Conservation (phyloP, 768 basidiomycete species). For the Boletus bicolor region DNA sequence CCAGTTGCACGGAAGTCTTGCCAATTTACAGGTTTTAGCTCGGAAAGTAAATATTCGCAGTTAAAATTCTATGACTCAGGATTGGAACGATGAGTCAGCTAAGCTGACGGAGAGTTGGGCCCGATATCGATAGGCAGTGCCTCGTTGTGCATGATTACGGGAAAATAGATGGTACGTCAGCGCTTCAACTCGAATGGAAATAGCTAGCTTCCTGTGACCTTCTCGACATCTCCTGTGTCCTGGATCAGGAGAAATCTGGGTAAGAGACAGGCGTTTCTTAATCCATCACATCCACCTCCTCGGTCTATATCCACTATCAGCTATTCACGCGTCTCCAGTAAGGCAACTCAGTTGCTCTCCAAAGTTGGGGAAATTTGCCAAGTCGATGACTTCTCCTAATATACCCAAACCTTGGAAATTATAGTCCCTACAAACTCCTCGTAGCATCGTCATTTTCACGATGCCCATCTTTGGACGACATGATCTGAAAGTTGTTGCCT, state of each 20-base stretch:
- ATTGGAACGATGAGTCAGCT: not conserved
- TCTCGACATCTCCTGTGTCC: constrained; percentile 10
- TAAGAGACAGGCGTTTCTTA: constrained; percentile 1
- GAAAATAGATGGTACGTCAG: constrained; percentile 1
- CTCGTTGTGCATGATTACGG: constrained; percentile 4
- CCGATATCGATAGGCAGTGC: not conserved
- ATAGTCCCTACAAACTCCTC: constrained; percentile 20
- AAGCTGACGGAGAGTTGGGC: not conserved
- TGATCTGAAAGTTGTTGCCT: constrained; percentile 10
- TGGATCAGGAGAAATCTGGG: constrained; percentile 6
- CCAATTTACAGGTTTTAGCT: not conserved
- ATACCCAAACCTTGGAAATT: constrained; percentile 9
- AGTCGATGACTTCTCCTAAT: constrained; percentile 1
- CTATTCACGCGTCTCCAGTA: constrained; percentile 9
- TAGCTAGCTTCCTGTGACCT: constrained; percentile 1
- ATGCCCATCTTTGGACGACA: constrained; percentile 10
- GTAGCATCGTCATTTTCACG: constrained; percentile 4
- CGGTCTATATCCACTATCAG: constrained; percentile 21
- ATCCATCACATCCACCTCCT: constrained; percentile 21
- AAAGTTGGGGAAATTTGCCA: constrained; percentile 5
- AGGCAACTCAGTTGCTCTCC: constrained; percentile 9
- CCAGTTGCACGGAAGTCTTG: not conserved
- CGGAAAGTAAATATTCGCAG: not conserved
- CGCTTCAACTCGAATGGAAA: constrained; percentile 5
- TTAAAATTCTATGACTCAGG: not conserved